These are phyloP conservation scores for Trichosanthes cucumerina DNA, from an alignment of 306 rosid genomes.

Conservation along the genomic window DNA sequence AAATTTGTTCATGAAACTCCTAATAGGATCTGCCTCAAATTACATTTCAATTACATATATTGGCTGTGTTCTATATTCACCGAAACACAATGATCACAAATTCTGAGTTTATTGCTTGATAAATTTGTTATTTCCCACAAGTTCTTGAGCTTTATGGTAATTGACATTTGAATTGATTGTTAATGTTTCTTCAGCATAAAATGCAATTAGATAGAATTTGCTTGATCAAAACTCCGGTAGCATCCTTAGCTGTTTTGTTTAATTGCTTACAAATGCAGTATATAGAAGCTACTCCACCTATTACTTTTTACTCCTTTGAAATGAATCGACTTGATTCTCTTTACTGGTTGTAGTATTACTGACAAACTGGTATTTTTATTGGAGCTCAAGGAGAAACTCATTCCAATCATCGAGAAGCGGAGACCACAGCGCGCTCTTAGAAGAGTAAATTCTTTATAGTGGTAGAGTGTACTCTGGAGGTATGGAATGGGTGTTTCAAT, in stretches of 20 bases:
- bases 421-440: conserved; percentile 27
- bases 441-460: conserved; percentile 35
- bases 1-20: background rate
- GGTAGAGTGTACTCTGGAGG: conserved; percentile 16
- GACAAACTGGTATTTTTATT: background rate
- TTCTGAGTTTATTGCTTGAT: background rate
- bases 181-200: background rate
- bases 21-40: background rate
- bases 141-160: background rate
- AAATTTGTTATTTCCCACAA: background rate
- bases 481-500: background rate
- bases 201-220: background rate
- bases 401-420: conserved; percentile 42
- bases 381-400: conserved; percentile 46
- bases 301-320: background rate
- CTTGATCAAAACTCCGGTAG: background rate
- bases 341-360: background rate
- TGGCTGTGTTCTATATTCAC: background rate
- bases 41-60: background rate
- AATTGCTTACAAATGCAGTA: background rate
- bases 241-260: background rate
- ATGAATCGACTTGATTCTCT: conserved; percentile 1
- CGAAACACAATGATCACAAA: background rate
- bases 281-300: background rate
- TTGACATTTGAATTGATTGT: background rate